phyloP scores from a whole-genome alignment of 2,329 filamentous ascomycete species.

The Rhynchosporium agropyri region DNA sequence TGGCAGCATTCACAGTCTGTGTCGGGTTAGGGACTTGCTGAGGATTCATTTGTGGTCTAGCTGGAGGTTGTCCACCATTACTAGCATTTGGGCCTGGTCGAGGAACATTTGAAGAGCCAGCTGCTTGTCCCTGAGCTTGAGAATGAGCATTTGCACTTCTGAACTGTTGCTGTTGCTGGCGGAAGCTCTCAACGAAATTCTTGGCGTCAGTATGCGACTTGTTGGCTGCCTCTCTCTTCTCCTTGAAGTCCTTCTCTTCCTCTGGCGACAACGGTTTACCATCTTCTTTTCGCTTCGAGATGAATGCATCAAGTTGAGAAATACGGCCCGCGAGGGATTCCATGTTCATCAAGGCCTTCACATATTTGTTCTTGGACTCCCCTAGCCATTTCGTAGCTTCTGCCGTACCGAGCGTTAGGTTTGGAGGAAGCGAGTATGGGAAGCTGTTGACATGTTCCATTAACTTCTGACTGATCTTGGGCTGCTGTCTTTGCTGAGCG shows the following conservation, averaged over 20 bases:
- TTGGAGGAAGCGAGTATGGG: constrained; percentile 49
- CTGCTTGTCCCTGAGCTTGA: constrained; percentile 32
- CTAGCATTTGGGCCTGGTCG: constrained; percentile 15
- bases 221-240: constrained; percentile 49
- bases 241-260: constrained; percentile 50
- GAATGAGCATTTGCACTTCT: constrained; percentile 38
- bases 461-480: constrained; percentile 41
- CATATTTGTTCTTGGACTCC: constrained; percentile 52
- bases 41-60: constrained; percentile 38
- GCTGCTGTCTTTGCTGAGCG: constrained; percentile 26
- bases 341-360: constrained; percentile 53
- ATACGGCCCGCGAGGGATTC: constrained; percentile 50
- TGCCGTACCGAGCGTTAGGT: constrained; percentile 48
- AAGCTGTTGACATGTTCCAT: constrained; percentile 53
- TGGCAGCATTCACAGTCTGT: constrained; percentile 42
- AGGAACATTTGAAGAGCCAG: constrained; percentile 12
- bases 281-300: constrained; percentile 49
- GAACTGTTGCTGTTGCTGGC: constrained; percentile 44
- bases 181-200: constrained; percentile 52
- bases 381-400: constrained; percentile 51
- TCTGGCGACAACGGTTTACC: constrained; percentile 51
- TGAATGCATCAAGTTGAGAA: constrained; percentile 47
- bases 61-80: constrained; percentile 30
- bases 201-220: constrained; percentile 53
- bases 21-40: constrained; percentile 40